These are phyloP conservation scores for Euclidium syriacum DNA, from an alignment of 345 rosid species.

Conservation along the genomic window DNA sequence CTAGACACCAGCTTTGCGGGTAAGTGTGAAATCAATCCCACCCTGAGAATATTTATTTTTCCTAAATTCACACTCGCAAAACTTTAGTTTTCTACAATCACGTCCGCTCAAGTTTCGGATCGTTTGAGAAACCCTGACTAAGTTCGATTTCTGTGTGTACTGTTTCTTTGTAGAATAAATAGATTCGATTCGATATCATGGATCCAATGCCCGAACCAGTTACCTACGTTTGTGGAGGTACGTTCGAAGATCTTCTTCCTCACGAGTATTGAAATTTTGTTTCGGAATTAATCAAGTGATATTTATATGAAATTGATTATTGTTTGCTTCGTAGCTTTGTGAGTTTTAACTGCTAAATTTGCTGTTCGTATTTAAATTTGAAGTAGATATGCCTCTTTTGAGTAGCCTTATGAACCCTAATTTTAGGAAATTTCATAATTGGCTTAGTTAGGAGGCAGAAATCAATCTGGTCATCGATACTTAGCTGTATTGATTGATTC, in stretches of 20 bases:
- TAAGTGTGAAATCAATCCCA: neutral
- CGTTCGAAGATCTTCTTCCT: neutral
- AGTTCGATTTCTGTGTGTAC: neutral
- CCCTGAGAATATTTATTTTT: neutral
- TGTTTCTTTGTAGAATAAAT: neutral
- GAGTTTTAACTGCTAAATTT: neutral
- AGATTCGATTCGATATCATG: slow-evolving; percentile 34
- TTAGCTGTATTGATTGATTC: slow-evolving; percentile 11
- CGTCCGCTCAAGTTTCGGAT: neutral
- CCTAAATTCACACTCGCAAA: neutral
- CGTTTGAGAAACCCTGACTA: neutral
- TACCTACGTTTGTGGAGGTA: slow-evolving; percentile 85
- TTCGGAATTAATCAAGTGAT: too few species aligned
- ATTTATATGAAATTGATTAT: neutral
- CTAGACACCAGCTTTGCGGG: slow-evolving; percentile 9
- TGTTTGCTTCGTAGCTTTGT: neutral
- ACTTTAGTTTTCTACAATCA: neutral
- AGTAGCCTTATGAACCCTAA: slow-evolving; percentile 18
- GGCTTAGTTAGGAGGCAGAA: slow-evolving; percentile 27
- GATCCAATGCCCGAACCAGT: slow-evolving; percentile 87
- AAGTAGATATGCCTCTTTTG: slow-evolving; percentile 4
- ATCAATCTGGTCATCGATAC: slow-evolving; percentile 9
- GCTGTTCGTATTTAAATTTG: neutral
- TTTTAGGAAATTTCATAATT: slow-evolving; percentile 9
- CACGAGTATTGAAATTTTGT: neutral